A percentile compares a stretch with the other conserved stretches of the same genome.
Conservation (phyloP, 1,284 basidiomycete genomes). For the Marasmius oreades region DNA sequence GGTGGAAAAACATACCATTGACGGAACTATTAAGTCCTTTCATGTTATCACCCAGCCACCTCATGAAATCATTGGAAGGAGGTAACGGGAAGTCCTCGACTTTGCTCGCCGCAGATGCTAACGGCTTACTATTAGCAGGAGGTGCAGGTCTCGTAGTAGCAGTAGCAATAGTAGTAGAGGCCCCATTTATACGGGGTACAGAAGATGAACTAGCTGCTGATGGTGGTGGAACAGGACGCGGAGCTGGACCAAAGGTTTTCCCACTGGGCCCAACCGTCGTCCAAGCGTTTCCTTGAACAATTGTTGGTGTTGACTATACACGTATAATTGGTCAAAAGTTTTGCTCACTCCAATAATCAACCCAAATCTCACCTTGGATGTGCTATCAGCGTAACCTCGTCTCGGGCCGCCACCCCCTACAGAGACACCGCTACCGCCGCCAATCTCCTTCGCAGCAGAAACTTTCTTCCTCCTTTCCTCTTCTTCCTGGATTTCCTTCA, state of each 20-base stretch:
- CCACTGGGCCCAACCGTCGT: slow-evolving; percentile 81
- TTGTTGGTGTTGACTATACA: slow-evolving; percentile 25
- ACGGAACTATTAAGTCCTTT: slow-evolving; percentile 82
- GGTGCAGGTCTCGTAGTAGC: slow-evolving; percentile 29
- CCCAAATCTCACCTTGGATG: slow-evolving; percentile 6
- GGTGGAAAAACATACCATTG: slow-evolving; percentile 51
- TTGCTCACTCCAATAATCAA: neutral
- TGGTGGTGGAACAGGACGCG: slow-evolving; percentile 29
- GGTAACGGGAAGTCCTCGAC: slow-evolving; percentile 57
- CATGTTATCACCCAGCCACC: slow-evolving; percentile 87
- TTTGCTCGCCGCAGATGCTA: slow-evolving; percentile 33
- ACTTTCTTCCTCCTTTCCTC: slow-evolving; percentile 83
- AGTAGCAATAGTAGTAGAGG: slow-evolving; percentile 21
- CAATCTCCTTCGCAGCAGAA: slow-evolving; percentile 34
- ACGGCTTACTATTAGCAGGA: slow-evolving; percentile 37
- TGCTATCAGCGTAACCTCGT: neutral
- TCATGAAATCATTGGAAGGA: slow-evolving; percentile 88
- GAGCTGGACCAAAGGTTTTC: slow-evolving; percentile 46
- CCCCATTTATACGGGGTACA: slow-evolving; percentile 34
- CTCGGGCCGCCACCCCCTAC: neutral
- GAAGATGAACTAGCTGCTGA: slow-evolving; percentile 22
- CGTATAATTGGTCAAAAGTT: neutral
- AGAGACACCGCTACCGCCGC: neutral
- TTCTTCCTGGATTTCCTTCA: slow-evolving; percentile 99
- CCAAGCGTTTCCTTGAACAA: slow-evolving; percentile 63